These are phyloP conservation scores for Auricularia cornea DNA, from an alignment of 768 basidiomycete species.

Conservation along the genomic window DNA sequence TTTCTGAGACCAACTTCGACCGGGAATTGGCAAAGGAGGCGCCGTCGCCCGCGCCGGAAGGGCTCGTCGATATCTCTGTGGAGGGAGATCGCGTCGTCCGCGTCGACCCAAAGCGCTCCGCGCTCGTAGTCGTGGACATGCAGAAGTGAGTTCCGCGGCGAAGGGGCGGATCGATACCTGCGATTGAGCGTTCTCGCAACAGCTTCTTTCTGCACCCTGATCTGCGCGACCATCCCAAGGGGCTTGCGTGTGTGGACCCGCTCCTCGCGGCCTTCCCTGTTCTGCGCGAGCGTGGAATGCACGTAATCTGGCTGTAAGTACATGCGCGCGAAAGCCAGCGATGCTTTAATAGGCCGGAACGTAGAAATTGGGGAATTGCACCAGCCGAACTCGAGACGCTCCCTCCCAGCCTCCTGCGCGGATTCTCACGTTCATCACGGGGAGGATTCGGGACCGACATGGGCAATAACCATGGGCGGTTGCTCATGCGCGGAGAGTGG, in stretches of 20 bases:
- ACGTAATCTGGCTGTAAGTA: slow-evolving; percentile 56
- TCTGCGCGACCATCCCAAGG: slow-evolving; percentile 44
- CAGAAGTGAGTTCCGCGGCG: slow-evolving; percentile 35
- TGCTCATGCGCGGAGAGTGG: slow-evolving; percentile 48
- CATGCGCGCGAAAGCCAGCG: neutral
- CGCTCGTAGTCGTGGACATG: slow-evolving; percentile 61
- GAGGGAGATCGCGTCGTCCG: slow-evolving; percentile 44
- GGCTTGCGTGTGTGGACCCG: slow-evolving; percentile 49
- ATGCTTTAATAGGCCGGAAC: too few relatives aligned
- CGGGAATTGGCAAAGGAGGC: slow-evolving; percentile 15
- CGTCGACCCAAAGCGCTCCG: slow-evolving; percentile 40
- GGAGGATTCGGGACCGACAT: slow-evolving; percentile 39
- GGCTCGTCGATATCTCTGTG: slow-evolving; percentile 48
- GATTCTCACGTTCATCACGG: slow-evolving; percentile 38
- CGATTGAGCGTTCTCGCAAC: too few relatives aligned
- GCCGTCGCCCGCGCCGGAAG: slow-evolving; percentile 19
- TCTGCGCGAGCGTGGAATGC: slow-evolving; percentile 41
- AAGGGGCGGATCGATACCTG: too few relatives aligned
- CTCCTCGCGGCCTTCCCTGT: slow-evolving; percentile 40
- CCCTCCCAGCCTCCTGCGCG: slow-evolving; percentile 48
- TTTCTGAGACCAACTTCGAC: slow-evolving; percentile 37
- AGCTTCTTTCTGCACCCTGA: slow-evolving; percentile 56
- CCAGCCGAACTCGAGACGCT: slow-evolving; percentile 53
- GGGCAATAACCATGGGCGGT: slow-evolving; percentile 43
- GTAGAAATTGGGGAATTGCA: slow-evolving; percentile 69